phyloP scores from a whole-genome alignment of 768 basidiomycete genomes.

The Calocera viscosa region DNA sequence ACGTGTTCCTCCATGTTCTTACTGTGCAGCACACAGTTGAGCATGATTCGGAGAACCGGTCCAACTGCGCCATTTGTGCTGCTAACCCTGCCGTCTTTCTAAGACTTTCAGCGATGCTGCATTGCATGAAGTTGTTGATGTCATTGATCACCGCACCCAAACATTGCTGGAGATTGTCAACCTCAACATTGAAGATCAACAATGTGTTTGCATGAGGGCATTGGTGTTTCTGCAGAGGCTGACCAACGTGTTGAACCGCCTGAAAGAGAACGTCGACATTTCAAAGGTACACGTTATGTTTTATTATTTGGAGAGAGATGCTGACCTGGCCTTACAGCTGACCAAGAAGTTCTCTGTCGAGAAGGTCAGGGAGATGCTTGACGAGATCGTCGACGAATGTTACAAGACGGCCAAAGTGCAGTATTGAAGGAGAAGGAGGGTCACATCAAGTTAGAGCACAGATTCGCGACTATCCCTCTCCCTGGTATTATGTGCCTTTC shows the following conservation, averaged over 20 bases:
- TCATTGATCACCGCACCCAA: conserved; percentile 61
- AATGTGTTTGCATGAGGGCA: conserved; percentile 99
- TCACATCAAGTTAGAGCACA: conserved; percentile 87
- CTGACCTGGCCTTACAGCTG: conserved; percentile 38
- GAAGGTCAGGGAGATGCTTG: conserved; percentile 91
- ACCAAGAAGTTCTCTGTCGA: conserved; percentile 79
- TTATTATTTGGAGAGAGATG: conserved; percentile 8
- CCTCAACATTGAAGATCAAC: conserved; percentile 94
- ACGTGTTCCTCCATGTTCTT: conserved; percentile 98
- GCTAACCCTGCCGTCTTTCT: conserved; percentile 90
- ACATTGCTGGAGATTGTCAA: conserved; percentile 96
- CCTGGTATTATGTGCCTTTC: conserved; percentile 98
- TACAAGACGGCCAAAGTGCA: conserved; percentile 59
- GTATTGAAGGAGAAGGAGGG: conserved; percentile 64
- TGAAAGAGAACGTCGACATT: conserved; percentile 94
- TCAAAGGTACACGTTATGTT: conserved; percentile 44
- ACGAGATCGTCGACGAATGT: conserved; percentile 78
- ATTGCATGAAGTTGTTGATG: conserved; percentile 92
- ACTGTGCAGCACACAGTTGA: conserved; percentile 99
- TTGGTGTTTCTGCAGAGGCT: conserved; percentile 83
- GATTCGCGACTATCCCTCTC: conserved; percentile 91
- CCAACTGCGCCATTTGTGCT: conserved; percentile 99
- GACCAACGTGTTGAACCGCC: conserved; percentile 91
- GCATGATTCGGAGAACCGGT: conserved; percentile 82
- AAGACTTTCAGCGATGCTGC: conserved; percentile 90